Base-by-base conservation (phyloP, 306 rosid species). In the Sicyos edulis region DNA sequence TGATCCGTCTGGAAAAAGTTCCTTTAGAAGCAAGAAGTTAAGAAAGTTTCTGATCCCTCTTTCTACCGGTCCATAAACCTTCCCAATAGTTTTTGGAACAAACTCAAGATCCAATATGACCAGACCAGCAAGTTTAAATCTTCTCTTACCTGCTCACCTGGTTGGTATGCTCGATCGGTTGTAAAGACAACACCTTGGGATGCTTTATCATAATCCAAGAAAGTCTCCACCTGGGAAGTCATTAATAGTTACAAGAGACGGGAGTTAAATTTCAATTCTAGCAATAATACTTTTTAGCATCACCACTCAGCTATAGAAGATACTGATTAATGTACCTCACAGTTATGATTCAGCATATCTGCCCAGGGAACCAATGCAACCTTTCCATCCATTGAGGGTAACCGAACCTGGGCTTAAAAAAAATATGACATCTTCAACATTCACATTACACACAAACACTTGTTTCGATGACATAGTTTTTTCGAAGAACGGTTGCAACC, bases 311-410 rank as follows among this genome's bases (percentile, higher is more conserved):
- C 70, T 76, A 54, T 60, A 52, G 72, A 75, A 77, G 49, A 79
- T 19, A 77, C 29, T 77, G 62, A 54, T 65, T 13, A 21, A 26
- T 88, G 42, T 79, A 90, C 98, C 82, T 90, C 91, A 85, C 98
- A 87, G 79, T 83, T 86, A 86, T 90, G 98, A 76, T 93, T 93
- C 85, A 93, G 81, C 96, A 93, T 93, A 82, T 93, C 98, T 32
- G 96, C 98, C 98, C 98, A 90, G 1, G 98, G 98, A 87, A 88
- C 97, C 86, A 90, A 80, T 44, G 97, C 98, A 81, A 90, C 91
- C 77, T 78, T 86, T 70, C 87, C 98, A 76, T 81, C 86, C 98
- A 90, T 80, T 4, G 95, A 90, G 56, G 97, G 97, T 73, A 92
- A 81, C 42, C 98, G 87, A 56, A 92, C 98, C 98, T 90, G 89